phyloP scores from a whole-genome alignment of 2,329 filamentous ascomycete species.

The Simplicillium sp. region DNA sequence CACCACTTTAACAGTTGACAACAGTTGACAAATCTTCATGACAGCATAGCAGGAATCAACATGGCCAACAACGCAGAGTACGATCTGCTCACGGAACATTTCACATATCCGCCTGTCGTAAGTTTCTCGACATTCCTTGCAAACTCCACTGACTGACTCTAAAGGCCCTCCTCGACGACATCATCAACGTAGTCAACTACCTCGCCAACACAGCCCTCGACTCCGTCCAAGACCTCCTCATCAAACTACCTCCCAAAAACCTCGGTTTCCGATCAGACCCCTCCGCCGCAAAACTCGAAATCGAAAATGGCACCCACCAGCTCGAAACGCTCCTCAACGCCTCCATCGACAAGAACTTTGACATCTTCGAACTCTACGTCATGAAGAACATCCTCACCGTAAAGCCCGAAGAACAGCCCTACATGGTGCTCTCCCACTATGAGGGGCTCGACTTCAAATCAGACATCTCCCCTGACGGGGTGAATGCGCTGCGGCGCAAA shows the following conservation, averaged over 20 bases:
- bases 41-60: too few relatives aligned
- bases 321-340: slow-evolving; percentile 74
- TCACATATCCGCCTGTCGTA: slow-evolving; percentile 88
- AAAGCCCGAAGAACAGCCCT: slow-evolving; percentile 58
- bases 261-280: slow-evolving; percentile 65
- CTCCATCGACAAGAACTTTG: slow-evolving; percentile 76
- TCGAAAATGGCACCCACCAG: slow-evolving; percentile 81
- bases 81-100: slow-evolving; percentile 83
- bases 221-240: slow-evolving; percentile 74
- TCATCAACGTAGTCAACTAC: slow-evolving; percentile 94
- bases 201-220: slow-evolving; percentile 84
- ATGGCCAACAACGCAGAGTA: slow-evolving; percentile 36
- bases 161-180: slow-evolving; percentile 90
- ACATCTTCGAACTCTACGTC: slow-evolving; percentile 82
- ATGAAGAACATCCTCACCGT: slow-evolving; percentile 76
- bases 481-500: slow-evolving; percentile 63
- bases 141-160: slow-evolving; percentile 5
- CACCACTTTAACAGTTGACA: background rate
- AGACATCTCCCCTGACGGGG: slow-evolving; percentile 24
- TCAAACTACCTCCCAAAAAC: slow-evolving; percentile 60
- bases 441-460: slow-evolving; percentile 48
- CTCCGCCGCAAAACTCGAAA: slow-evolving; percentile 49
- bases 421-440: slow-evolving; percentile 80
- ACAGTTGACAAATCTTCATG: too few relatives aligned
- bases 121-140: slow-evolving; percentile 21